Evolutionary conservation across 257 asterid genomes (phyloP).

Genomic region (Cynanchum wilfordii): DNA sequence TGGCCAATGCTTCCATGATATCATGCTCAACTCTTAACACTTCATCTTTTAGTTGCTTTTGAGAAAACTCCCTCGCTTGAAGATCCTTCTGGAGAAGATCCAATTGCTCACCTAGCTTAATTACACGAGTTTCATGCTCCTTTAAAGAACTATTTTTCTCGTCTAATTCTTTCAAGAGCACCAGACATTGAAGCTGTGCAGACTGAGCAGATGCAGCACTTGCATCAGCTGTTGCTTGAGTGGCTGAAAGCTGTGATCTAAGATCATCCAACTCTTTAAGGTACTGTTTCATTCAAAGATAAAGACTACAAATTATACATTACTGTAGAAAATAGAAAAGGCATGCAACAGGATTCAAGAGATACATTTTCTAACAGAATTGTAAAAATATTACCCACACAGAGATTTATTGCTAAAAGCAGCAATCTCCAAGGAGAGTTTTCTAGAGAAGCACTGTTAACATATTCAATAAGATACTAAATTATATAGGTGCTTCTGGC

Average conservation of each 20-base stretch:
- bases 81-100: constrained; percentile 81
- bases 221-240: constrained; percentile 73
- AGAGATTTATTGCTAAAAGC: not conserved
- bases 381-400: not conserved
- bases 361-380: not conserved
- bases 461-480: not conserved
- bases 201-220: constrained; percentile 77
- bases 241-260: constrained; percentile 50
- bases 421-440: not conserved
- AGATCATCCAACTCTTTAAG: constrained; percentile 70
- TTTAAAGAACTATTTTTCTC: constrained; percentile 53
- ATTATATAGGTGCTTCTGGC: not conserved
- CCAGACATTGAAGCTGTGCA: constrained; percentile 65
- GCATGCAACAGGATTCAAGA: not conserved
- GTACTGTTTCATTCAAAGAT: constrained; percentile 32
- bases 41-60: constrained; percentile 75
- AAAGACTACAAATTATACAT: not conserved
- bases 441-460: not conserved
- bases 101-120: constrained; percentile 64
- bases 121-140: constrained; percentile 66
- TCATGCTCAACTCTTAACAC: constrained; percentile 77
- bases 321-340: not conserved
- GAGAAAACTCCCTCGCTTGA: constrained; percentile 66
- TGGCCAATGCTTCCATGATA: constrained; percentile 68
- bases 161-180: constrained; percentile 65